Evolutionary conservation across 805 yeast genomes (phyloP).

Genomic region (Ogataea pignaliae): DNA sequence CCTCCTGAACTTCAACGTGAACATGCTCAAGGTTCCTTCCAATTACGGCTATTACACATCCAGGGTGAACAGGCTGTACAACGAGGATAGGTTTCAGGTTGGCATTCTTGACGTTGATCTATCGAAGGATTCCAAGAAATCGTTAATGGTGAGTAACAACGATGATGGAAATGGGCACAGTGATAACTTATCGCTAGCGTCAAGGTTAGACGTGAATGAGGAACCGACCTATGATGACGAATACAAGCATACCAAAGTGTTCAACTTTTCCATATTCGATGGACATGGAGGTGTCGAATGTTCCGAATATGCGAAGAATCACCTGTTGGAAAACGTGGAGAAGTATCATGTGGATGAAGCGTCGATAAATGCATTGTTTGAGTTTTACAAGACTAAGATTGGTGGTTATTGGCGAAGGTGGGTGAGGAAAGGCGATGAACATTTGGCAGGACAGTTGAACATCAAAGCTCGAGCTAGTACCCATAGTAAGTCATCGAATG

Average conservation of each 20-base stretch:
- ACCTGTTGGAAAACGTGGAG: slow-evolving; percentile 54
- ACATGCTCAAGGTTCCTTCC: slow-evolving; percentile 60
- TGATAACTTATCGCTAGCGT: slow-evolving; percentile 5
- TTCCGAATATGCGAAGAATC: slow-evolving; percentile 50
- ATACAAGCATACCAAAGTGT: slow-evolving; percentile 33
- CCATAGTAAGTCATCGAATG: too few relatives aligned
- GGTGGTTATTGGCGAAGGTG: slow-evolving; percentile 88
- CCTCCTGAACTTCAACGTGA: slow-evolving; percentile 40
- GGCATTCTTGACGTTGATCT: slow-evolving; percentile 32
- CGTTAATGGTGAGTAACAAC: not conserved
- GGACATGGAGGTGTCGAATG: slow-evolving; percentile 93
- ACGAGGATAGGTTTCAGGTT: slow-evolving; percentile 79
- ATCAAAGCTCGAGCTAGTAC: not conserved
- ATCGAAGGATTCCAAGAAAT: slow-evolving; percentile 2
- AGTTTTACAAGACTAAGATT: slow-evolving; percentile 52
- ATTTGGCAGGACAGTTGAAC: slow-evolving; percentile 19
- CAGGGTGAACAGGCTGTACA: slow-evolving; percentile 69
- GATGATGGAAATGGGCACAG: slow-evolving; percentile 1
- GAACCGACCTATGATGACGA: slow-evolving; percentile 14
- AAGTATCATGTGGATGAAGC: slow-evolving; percentile 32
- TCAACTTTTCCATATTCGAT: slow-evolving; percentile 77
- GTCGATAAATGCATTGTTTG: slow-evolving; percentile 38
- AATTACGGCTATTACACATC: slow-evolving; percentile 77
- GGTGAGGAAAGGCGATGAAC: slow-evolving; percentile 38
- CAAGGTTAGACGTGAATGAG: slow-evolving; percentile 12